Conservation (phyloP, 2,329 filamentous ascomycete species). For the Juglanconis juglandina region DNA sequence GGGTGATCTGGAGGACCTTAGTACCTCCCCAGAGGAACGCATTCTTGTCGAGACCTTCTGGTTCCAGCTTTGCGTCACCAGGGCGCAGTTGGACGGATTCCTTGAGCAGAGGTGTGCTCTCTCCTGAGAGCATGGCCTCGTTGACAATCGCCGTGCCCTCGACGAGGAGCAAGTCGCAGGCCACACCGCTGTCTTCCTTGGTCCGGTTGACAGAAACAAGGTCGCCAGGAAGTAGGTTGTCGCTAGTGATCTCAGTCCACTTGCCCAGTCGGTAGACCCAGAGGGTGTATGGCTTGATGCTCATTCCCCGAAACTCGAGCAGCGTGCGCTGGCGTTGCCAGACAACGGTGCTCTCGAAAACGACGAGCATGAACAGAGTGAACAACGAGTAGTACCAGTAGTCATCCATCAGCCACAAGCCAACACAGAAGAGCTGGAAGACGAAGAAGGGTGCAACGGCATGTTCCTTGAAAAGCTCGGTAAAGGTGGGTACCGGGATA, state of each 20-base stretch:
- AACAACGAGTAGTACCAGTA: slow-evolving; percentile 99
- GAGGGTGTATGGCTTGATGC: slow-evolving; percentile 96
- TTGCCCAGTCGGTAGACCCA: slow-evolving; percentile 84
- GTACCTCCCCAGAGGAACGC: slow-evolving; percentile 95
- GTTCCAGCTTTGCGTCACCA: slow-evolving; percentile 72
- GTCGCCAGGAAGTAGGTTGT: slow-evolving; percentile 89
- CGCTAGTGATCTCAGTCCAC: slow-evolving; percentile 86
- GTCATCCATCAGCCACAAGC: slow-evolving; percentile 96
- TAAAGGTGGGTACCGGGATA: slow-evolving; percentile 93
- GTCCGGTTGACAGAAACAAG: slow-evolving; percentile 88
- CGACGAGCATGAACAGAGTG: slow-evolving; percentile 96
- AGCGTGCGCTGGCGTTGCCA: slow-evolving; percentile 97
- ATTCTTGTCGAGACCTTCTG: slow-evolving; percentile 93
- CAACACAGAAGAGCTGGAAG: slow-evolving; percentile 98
- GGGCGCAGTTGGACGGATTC: slow-evolving; percentile 92
- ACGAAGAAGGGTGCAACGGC: slow-evolving; percentile 98
- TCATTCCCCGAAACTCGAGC: slow-evolving; percentile 97
- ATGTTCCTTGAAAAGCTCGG: slow-evolving; percentile 96
- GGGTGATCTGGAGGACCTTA: slow-evolving; percentile 93
- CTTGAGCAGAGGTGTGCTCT: slow-evolving; percentile 94
- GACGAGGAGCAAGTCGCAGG: slow-evolving; percentile 93
- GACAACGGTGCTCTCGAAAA: slow-evolving; percentile 96
- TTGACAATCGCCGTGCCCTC: slow-evolving; percentile 97
- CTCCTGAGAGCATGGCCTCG: slow-evolving; percentile 97
- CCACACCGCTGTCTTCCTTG: slow-evolving; percentile 94